Percentiles rank a stretch among this genome's conserved stretches.
Conservation (phyloP, 1,139 yeast genomes). For the Candida pseudoviswanathii region DNA sequence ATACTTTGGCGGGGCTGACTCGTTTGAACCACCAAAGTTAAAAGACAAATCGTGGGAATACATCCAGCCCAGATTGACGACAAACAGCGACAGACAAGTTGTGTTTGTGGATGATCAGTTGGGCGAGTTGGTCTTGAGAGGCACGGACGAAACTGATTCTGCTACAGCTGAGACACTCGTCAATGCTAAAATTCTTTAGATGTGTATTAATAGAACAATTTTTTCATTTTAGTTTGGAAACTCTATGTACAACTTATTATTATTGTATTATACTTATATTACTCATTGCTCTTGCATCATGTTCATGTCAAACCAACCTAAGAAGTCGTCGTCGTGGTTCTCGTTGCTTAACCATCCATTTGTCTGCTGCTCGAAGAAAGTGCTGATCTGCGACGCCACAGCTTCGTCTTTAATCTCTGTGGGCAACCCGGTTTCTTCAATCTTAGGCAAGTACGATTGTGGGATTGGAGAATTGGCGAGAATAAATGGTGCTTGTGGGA, state of each 20-base stretch:
- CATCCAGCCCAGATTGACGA: constrained; percentile 27
- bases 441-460: constrained; percentile 17
- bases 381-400: constrained; percentile 49
- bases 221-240: neutral
- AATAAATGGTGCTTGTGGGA: constrained; percentile 11
- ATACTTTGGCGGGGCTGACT: constrained; percentile 25
- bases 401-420: constrained; percentile 9
- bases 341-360: constrained; percentile 77
- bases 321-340: constrained; percentile 75
- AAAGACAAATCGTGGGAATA: constrained; percentile 39
- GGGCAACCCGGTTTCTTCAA: constrained; percentile 10
- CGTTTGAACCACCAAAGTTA: constrained; percentile 26
- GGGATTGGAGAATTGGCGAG: constrained; percentile 18
- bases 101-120: constrained; percentile 16
- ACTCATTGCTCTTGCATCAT: constrained; percentile 26
- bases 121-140: constrained; percentile 11
- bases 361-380: constrained; percentile 76
- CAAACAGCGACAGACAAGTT: constrained; percentile 16
- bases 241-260: constrained; percentile 4
- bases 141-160: constrained; percentile 2
- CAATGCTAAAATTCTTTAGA: constrained; percentile 6
- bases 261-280: neutral
- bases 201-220: neutral
- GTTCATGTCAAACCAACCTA: constrained; percentile 91
- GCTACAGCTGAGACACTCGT: constrained; percentile 3